A percentile compares a stretch with the other conserved stretches of the same genome.
These are phyloP conservation scores for Craterostigma plantagineum DNA, from an alignment of 257 asterid genomes.

Conservation along the genomic window DNA sequence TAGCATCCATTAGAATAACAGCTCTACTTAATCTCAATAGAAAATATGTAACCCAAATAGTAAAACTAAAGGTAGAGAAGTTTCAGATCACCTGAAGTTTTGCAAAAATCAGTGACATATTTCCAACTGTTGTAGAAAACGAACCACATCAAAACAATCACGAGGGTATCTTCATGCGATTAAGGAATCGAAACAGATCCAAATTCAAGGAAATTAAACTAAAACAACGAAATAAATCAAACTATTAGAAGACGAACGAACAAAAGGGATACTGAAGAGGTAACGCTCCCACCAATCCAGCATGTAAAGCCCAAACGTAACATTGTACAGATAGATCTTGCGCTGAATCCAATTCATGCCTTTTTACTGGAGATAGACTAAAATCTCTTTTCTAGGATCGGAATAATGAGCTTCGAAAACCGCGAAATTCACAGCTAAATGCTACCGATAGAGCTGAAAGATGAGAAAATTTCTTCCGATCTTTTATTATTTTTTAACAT, in stretches of 20 bases:
- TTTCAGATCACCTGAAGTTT: conserved; percentile 15
- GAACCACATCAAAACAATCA: conserved; percentile 65
- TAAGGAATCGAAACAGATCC: conserved; percentile 13
- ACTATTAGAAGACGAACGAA: conserved; percentile 1
- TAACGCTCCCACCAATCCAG: conserved; percentile 89
- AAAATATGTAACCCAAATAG: no score
- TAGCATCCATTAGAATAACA: no score
- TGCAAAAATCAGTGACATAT: conserved; percentile 28
- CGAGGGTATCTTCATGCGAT: conserved; percentile 30
- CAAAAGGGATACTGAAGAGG: conserved; percentile 58
- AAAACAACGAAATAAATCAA: conserved; percentile 5
- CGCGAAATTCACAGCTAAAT: no score
- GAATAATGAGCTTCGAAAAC: no score
- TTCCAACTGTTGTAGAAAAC: conserved; percentile 43
- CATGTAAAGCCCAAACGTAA: conserved; percentile 79
- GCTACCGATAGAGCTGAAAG: neutral
- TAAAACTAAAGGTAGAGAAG: no score
- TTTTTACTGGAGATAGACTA: neutral
- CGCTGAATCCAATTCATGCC: conserved; percentile 62
- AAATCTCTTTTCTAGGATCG: no score
- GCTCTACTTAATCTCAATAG: no score
- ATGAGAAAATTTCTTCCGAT: neutral
- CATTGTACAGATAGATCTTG: conserved; percentile 65
- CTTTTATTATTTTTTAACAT: no score
- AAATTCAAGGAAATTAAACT: conserved; percentile 4